Percentiles rank a stretch among this genome's conserved stretches.
Evolutionary conservation across 2,329 filamentous ascomycete species (phyloP).

Genomic region (Ophiocordyceps robertsii): DNA sequence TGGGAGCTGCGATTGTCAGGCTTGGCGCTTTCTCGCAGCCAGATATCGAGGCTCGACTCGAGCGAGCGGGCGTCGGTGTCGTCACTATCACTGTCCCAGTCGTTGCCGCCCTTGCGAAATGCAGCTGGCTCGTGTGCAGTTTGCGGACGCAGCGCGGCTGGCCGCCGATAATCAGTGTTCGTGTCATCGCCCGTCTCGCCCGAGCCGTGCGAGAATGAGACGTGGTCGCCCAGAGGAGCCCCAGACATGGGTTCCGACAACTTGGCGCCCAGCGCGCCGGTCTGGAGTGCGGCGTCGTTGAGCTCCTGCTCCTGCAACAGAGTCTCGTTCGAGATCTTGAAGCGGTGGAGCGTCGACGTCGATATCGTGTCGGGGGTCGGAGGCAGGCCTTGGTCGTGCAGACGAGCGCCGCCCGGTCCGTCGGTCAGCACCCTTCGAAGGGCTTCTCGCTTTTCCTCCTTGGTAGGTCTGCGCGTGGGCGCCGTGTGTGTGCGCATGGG

Average conservation of each 20-base stretch:
- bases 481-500: neutral
- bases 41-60: slow-evolving; percentile 40
- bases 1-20: slow-evolving; percentile 16
- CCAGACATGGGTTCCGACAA: slow-evolving; percentile 1
- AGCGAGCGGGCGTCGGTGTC: slow-evolving; percentile 28
- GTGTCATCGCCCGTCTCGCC: neutral
- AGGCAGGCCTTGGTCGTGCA: slow-evolving; percentile 32
- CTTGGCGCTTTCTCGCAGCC: slow-evolving; percentile 40
- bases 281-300: slow-evolving; percentile 15
- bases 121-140: slow-evolving; percentile 33
- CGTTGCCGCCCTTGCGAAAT: slow-evolving; percentile 24
- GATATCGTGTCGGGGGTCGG: slow-evolving; percentile 49
- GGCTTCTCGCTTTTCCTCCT: slow-evolving; percentile 33
- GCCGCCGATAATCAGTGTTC: neutral
- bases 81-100: slow-evolving; percentile 30
- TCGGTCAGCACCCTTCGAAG: slow-evolving; percentile 36
- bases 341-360: slow-evolving; percentile 37
- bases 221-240: neutral
- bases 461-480: slow-evolving; percentile 9
- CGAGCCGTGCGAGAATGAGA: neutral
- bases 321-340: slow-evolving; percentile 37
- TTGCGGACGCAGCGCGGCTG: slow-evolving; percentile 23
- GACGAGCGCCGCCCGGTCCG: slow-evolving; percentile 23
- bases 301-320: slow-evolving; percentile 18
- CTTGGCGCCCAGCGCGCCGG: slow-evolving; percentile 9